Evolutionary conservation across 371 early-diverging fungal genomes (phyloP), one percentile per base, ranked within the genome.

Genomic region (Apophysomyces sp.): DNA sequence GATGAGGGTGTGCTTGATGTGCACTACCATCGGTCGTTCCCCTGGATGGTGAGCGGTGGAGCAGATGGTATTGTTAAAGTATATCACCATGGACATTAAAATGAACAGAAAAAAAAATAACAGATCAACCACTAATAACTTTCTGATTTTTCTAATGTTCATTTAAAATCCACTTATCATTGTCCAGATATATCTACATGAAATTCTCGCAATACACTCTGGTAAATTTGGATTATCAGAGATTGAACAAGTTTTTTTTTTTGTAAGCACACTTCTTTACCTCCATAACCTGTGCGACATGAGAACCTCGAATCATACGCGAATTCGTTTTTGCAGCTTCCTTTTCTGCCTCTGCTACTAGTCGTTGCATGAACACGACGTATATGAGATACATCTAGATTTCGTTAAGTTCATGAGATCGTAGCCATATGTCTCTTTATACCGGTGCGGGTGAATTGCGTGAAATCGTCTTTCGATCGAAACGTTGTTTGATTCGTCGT

Each of bases 1-100:
- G 88, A 90, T 64, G 93, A 94, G 71, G 92, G 91, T 27, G 90
- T 95, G 2, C 81, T 89, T 64, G 69, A 73, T 31, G 86, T 85
- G 8, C 78, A 83, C 51, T 92, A 84, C 69, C 92, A 92, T 63
- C 83, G 77, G 12, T 66, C 80, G 16, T 67, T 79, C 32, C 84
- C 82, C n/a, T 84, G 87, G 73, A 63, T 94, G 72, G 88, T 89
- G 5, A 86, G 86, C 37, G 90, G 88, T 52, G 94, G 94, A 11
- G 92, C 93, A 3, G 94, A 94, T 66, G 82, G 83, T 30, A 78
- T 85, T 27, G 78, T 88, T 15, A 90, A 90, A 62, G 63, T 87
- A 36, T 87, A 86, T 55, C 75, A 81, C 52, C 78, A 73, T 53
- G 73, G 71, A 2, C 69, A 78, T 61, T 69, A 34, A 59, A 15